Conservation (phyloP, 1,139 yeast species). For the Hansenula anomala region DNA sequence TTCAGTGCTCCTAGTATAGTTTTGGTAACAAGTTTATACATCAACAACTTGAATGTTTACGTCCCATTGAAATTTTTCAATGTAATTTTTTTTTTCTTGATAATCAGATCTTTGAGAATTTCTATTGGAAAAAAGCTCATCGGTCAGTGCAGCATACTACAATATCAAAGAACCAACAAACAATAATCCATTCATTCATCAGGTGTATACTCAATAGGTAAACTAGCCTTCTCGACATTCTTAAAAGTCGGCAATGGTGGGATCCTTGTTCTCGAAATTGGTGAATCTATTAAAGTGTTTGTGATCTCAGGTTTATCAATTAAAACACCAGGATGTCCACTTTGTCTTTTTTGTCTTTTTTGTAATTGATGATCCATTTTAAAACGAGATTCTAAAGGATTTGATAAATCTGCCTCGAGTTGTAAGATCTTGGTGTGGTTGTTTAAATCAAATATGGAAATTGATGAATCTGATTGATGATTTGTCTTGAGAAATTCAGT, state of each 20-base stretch:
- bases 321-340: conserved; percentile 58
- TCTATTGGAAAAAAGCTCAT: conserved; percentile 1
- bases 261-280: conserved; percentile 21
- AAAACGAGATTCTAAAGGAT: conserved; percentile 20
- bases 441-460: conserved; percentile 4
- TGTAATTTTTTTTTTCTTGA: no score
- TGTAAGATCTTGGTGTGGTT: conserved; percentile 21
- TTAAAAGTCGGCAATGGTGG: conserved; percentile 52
- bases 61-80: no score
- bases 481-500: conserved; percentile 27
- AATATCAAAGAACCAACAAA: not conserved
- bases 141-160: not conserved
- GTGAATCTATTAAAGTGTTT: conserved; percentile 34
- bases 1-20: not conserved
- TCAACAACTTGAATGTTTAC: no score
- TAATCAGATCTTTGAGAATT: conserved; percentile 1
- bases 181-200: conserved; percentile 8
- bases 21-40: no score
- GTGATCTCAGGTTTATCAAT: conserved; percentile 54
- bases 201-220: conserved; percentile 22
- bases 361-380: conserved; percentile 22
- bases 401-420: conserved; percentile 22
- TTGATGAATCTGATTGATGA: conserved; percentile 14
- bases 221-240: conserved; percentile 55
- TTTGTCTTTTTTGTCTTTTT: conserved; percentile 37